A percentile compares a stretch with the other conserved stretches of the same genome.
These are phyloP conservation scores for Apophysomyces trapeziformis DNA, from an alignment of 371 early-diverging fungal genomes.

Conservation along the genomic window DNA sequence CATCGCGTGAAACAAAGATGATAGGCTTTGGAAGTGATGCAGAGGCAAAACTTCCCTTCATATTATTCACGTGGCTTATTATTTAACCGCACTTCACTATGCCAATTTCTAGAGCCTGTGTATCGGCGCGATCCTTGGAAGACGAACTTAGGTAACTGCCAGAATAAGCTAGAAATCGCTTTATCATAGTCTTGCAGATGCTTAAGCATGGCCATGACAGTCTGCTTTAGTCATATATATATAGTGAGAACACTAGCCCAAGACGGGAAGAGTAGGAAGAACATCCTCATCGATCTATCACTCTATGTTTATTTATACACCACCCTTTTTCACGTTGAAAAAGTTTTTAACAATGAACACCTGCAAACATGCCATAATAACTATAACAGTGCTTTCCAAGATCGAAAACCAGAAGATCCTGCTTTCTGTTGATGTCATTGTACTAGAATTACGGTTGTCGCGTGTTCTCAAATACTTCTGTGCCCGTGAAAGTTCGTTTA, in stretches of 20 bases:
- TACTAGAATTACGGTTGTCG: conserved; percentile 88
- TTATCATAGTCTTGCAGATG: too few species aligned
- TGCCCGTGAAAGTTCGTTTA: conserved; percentile 70
- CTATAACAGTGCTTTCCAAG: conserved; percentile 73
- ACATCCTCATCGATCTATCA: too few species aligned
- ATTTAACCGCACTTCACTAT: not conserved
- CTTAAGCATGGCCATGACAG: not conserved
- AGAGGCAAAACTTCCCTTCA: not conserved
- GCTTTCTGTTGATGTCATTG: conserved; percentile 81
- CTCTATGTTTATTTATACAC: conserved; percentile 43
- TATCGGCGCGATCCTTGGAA: not conserved
- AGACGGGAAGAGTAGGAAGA: too few species aligned
- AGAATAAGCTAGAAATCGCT: too few species aligned
- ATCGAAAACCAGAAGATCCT: conserved; percentile 91
- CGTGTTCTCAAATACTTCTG: conserved; percentile 86
- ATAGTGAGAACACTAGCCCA: too few species aligned
- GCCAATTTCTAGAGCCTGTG: not conserved
- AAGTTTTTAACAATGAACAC: conserved; percentile 83
- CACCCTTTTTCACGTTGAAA: conserved; percentile 69
- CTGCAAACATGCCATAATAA: conserved; percentile 82
- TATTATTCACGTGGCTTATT: too few species aligned
- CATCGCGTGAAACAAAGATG: not conserved
- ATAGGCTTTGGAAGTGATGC: not conserved
- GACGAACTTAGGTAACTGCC: too few species aligned
- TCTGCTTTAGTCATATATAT: not conserved